A percentile compares a stretch with the other conserved stretches of the same genome.
Conservation (phyloP, 1,139 yeast genomes). For the Hansenula lynferdii region DNA sequence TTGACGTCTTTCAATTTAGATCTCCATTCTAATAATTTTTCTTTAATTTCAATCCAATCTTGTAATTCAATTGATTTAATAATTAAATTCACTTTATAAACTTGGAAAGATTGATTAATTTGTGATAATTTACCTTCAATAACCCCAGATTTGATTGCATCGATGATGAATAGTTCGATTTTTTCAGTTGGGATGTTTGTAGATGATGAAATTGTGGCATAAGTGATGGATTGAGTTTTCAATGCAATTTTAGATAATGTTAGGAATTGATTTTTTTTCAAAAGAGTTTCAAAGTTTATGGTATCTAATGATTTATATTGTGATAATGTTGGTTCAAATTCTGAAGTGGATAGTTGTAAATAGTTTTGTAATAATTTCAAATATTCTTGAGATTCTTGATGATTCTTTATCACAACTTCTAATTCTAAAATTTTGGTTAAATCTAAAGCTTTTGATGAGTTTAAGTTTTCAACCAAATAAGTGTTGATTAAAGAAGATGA, state of each 20-base stretch:
- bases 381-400: constrained; percentile 4
- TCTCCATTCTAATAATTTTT: constrained; percentile 17
- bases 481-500: constrained; percentile 9
- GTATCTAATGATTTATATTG: constrained; percentile 4
- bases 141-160: constrained; percentile 18
- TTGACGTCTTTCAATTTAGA: constrained; percentile 18
- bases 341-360: constrained; percentile 10
- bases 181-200: constrained; percentile 6
- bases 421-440: constrained; percentile 9
- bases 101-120: constrained; percentile 11
- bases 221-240: constrained; percentile 9
- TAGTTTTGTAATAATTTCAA: constrained; percentile 9
- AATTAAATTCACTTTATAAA: constrained; percentile 15
- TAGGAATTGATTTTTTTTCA: constrained; percentile 15
- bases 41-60: constrained; percentile 20
- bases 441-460: constrained; percentile 13
- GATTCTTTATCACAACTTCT: constrained; percentile 9
- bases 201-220: constrained; percentile 9
- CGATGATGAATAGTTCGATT: constrained; percentile 19
- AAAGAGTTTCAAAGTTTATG: constrained; percentile 9
- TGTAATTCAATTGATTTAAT: constrained; percentile 10
- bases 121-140: constrained; percentile 22
- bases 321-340: constrained; percentile 10
- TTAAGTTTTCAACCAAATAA: constrained; percentile 13
- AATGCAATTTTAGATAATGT: constrained; percentile 14